Percentiles rank a stretch among this genome's conserved stretches.
These are phyloP conservation scores for Barnettozyma californica DNA, from an alignment of 805 yeast species.

Conservation along the genomic window DNA sequence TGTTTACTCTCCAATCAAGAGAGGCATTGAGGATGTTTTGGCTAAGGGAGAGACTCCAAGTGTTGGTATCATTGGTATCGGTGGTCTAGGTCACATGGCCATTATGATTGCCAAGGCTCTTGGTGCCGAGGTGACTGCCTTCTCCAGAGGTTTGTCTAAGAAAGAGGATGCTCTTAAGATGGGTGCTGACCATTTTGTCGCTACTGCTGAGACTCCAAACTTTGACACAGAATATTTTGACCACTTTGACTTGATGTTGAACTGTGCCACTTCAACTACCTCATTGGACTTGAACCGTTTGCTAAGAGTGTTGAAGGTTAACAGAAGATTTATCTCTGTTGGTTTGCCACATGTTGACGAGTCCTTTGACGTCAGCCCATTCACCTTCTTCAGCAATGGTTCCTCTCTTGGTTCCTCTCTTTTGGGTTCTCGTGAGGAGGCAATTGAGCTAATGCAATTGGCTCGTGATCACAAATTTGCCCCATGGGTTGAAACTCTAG, in stretches of 20 bases:
- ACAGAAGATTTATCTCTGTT: slow-evolving; percentile 55
- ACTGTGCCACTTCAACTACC: slow-evolving; percentile 41
- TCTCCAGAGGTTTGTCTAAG: slow-evolving; percentile 46
- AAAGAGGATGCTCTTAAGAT: slow-evolving; percentile 42
- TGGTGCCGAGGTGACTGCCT: slow-evolving; percentile 55
- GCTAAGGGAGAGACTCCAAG: slow-evolving; percentile 26
- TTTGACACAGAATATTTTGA: slow-evolving; percentile 33
- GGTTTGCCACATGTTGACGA: slow-evolving; percentile 56
- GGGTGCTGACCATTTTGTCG: slow-evolving; percentile 51
- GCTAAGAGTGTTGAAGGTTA: slow-evolving; percentile 47
- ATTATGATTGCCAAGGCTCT: slow-evolving; percentile 51
- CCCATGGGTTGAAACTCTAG: slow-evolving; percentile 60
- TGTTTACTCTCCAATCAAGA: slow-evolving; percentile 58
- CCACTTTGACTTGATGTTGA: slow-evolving; percentile 41
- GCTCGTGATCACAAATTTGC: slow-evolving; percentile 53
- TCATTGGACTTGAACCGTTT: slow-evolving; percentile 45
- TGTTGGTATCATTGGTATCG: slow-evolving; percentile 52
- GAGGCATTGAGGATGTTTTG: slow-evolving; percentile 27
- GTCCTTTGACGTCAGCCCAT: slow-evolving; percentile 39
- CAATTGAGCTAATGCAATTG: slow-evolving; percentile 57
- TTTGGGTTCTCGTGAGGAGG: slow-evolving; percentile 60
- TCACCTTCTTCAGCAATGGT: slow-evolving; percentile 45
- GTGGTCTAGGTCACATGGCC: slow-evolving; percentile 56
- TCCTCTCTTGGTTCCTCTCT: slow-evolving; percentile 52
- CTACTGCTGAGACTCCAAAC: slow-evolving; percentile 44